Evolutionary conservation across 108 stramenopile genomes (phyloP).

Genomic region (Ochromonas danica): DNA sequence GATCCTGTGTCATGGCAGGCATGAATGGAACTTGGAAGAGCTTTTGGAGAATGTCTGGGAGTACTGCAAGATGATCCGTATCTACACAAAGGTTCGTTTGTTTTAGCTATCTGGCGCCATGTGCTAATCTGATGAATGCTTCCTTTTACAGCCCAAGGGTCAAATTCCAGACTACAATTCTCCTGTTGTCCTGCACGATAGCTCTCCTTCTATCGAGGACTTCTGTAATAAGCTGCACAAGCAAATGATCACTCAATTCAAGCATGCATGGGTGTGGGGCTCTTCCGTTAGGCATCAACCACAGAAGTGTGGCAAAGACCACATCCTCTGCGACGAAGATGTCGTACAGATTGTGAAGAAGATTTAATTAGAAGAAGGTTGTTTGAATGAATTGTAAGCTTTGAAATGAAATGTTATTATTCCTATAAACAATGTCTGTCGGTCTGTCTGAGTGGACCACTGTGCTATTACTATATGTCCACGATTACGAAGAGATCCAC

Average conservation of each 20-base stretch:
- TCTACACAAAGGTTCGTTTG: slow-evolving; percentile 79
- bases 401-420: no score
- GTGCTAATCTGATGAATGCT: no score
- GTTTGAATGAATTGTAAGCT: no score
- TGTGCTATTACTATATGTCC: slow-evolving; percentile 43
- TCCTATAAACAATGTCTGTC: no score
- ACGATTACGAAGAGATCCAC: slow-evolving; percentile 38
- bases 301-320: slow-evolving; percentile 74
- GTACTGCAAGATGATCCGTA: slow-evolving; percentile 86
- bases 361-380: no score
- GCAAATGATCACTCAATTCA: slow-evolving; percentile 73
- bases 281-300: slow-evolving; percentile 91
- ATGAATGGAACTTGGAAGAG: slow-evolving; percentile 94
- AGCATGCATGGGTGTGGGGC: slow-evolving; percentile 95
- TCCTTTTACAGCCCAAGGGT: slow-evolving; percentile 79
- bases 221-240: slow-evolving; percentile 92
- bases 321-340: slow-evolving; percentile 89
- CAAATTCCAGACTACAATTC: slow-evolving; percentile 94
- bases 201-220: slow-evolving; percentile 83
- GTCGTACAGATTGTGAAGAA: slow-evolving; percentile 83
- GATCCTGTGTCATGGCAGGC: slow-evolving; percentile 42
- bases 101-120: background rate
- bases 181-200: slow-evolving; percentile 91
- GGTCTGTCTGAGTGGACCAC: no score
- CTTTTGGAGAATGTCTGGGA: slow-evolving; percentile 72